These are phyloP conservation scores for Linderniella brevidens DNA, from an alignment of 257 asterid species.

Conservation along the genomic window DNA sequence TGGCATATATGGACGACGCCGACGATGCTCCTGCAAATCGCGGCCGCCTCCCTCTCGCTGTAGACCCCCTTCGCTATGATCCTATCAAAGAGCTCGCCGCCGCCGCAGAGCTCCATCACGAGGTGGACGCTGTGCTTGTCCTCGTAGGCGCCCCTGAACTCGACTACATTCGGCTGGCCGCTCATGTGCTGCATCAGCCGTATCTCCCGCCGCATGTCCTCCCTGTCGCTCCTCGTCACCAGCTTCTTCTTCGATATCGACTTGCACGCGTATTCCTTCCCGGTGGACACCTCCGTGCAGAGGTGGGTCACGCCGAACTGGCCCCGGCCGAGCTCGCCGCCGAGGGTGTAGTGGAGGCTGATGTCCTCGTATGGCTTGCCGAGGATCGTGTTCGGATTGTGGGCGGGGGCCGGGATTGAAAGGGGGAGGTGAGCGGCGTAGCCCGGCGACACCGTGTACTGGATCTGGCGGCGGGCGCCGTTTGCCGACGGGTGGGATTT, in stretches of 20 bases:
- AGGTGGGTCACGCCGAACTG: slow-evolving; percentile 45
- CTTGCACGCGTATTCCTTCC: slow-evolving; percentile 35
- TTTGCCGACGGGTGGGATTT: slow-evolving; percentile 11
- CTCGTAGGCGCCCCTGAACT: too few species aligned
- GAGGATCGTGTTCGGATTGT: slow-evolving; percentile 21
- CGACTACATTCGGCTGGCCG: slow-evolving; percentile 25
- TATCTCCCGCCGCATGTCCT: slow-evolving; percentile 45
- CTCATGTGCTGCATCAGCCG: slow-evolving; percentile 47
- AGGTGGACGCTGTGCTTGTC: too few species aligned
- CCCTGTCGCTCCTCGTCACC: slow-evolving; percentile 27
- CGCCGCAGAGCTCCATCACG: too few species aligned
- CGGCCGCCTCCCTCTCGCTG: slow-evolving; percentile 42
- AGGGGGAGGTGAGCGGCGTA: too few species aligned
- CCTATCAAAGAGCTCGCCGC: slow-evolving; percentile 43
- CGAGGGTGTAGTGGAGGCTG: slow-evolving; percentile 19
- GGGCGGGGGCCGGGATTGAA: slow-evolving; percentile 13
- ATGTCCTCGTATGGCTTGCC: slow-evolving; percentile 32
- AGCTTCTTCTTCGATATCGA: slow-evolving; percentile 41
- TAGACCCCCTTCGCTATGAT: slow-evolving; percentile 39
- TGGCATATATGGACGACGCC: slow-evolving; percentile 42
- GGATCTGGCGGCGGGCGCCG: slow-evolving; percentile 14
- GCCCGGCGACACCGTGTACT: slow-evolving; percentile 22
- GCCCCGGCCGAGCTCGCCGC: slow-evolving; percentile 39
- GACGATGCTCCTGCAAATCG: slow-evolving; percentile 37
- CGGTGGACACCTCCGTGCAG: slow-evolving; percentile 25